Evolutionary conservation across 148 eudicot species (phyloP), one percentile per base, ranked within the genome.

Genomic region (Limonium bicolor): DNA sequence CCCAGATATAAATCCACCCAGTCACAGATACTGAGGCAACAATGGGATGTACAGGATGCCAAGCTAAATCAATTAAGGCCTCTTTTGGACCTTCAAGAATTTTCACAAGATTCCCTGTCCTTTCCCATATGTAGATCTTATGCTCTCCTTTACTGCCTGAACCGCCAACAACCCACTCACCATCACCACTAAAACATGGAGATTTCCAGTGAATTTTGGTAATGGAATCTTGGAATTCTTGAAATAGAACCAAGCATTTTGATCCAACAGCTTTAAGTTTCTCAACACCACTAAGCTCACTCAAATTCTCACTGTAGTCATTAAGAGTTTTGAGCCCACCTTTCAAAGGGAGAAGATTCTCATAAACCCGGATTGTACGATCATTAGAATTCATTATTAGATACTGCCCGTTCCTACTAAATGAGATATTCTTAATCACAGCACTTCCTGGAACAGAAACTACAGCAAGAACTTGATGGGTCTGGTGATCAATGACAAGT

Each of bases 131-230:
- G 55, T 90, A 84, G 48, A 90, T 84, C 68, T 90, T 90, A 50
- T 90, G 97, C 62, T 90, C 95, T 53, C 95, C 95, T 76, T 80
- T 90, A 67, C 67, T 80, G 46, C 95, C 95, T 49, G 95, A 90
- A 31, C 95, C 97, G 24, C 93, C 82, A 51, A 90, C 60, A n/a
- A 90, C 93, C 97, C 95, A 90, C 65, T 90, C 97, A 12, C 93
- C 87, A 65, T 90, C 95, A 28, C 97, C 97, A 56, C 97, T 84
- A 60, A 90, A 90, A 36, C 97, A 82, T 3, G 95, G 86, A 16
- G 82, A 87, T 64, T 90, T 90, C 97, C 95, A 90, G 50, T 84
- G 95, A 56, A 80, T 71, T 59, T 67, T 75, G 27, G 95, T 90
- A 6, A 90, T 77, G 22, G 95, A 73, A 66, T 90, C 97, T 35